A percentile compares a stretch with the other conserved stretches of the same genome.
phyloP scores from a whole-genome alignment of 257 asterid species.

The Thymus mandschuricus region DNA sequence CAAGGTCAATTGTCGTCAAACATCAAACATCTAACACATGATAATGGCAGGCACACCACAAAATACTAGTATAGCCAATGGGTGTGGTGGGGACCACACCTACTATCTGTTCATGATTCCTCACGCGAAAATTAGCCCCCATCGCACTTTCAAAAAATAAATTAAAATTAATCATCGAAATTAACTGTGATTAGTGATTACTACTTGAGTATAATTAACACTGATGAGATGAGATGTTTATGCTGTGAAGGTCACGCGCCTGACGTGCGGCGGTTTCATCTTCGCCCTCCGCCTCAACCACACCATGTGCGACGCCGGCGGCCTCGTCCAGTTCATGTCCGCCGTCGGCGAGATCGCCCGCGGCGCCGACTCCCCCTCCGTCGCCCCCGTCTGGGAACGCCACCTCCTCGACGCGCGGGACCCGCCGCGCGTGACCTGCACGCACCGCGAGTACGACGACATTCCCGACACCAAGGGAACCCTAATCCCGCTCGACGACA shows the following conservation, averaged over 20 bases:
- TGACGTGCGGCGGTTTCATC: conserved; percentile 49
- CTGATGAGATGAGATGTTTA: too few species aligned
- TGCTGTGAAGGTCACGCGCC: conserved; percentile 16
- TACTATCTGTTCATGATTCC: too few species aligned
- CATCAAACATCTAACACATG: too few species aligned
- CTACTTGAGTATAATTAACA: too few species aligned
- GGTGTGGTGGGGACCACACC: too few species aligned
- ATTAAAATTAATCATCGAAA: too few species aligned
- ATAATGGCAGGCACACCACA: too few species aligned
- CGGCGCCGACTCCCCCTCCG: conserved; percentile 54
- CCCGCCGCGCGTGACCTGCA: conserved; percentile 50
- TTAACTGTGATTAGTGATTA: too few species aligned
- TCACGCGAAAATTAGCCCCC: too few species aligned
- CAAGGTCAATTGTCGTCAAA: too few species aligned
- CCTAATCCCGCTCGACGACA: conserved; percentile 52
- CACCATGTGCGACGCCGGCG: conserved; percentile 66
- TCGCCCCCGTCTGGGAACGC: conserved; percentile 62
- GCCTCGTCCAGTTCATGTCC: conserved; percentile 62
- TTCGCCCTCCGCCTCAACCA: conserved; percentile 69
- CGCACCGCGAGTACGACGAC: conserved; percentile 59
- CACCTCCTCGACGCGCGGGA: conserved; percentile 56
- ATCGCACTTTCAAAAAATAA: too few species aligned
- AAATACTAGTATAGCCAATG: too few species aligned
- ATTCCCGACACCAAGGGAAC: conserved; percentile 56
- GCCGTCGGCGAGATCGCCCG: conserved; percentile 68